Evolutionary conservation across 2,329 filamentous ascomycete species (phyloP).

Genomic region (Apiospora saccharicola): DNA sequence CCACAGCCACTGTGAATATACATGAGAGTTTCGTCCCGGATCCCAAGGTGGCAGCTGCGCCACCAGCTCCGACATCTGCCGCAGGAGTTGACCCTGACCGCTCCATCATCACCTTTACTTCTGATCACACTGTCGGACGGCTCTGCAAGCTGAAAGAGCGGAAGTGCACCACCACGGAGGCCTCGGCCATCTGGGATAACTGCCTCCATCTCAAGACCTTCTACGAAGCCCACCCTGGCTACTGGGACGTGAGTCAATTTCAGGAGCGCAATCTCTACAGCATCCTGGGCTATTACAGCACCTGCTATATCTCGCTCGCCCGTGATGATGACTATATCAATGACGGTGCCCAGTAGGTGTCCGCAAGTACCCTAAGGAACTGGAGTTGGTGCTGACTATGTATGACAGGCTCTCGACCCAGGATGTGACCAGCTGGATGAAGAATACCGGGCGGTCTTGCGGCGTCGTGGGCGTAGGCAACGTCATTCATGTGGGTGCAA

Average conservation of each 20-base stretch:
- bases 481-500: background rate
- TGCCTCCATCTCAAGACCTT: background rate
- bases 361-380: background rate
- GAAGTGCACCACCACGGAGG: background rate
- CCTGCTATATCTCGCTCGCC: background rate
- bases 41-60: background rate
- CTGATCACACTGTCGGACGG: background rate
- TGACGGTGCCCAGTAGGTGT: background rate
- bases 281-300: background rate
- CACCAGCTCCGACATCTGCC: background rate
- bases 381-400: background rate
- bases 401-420: background rate
- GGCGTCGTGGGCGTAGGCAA: background rate
- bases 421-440: background rate
- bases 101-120: background rate
- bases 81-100: background rate
- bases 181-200: background rate
- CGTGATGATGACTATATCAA: background rate
- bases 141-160: background rate
- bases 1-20: background rate
- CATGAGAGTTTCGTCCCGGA: constrained; percentile 2
- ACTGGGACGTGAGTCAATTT: background rate
- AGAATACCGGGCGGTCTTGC: background rate
- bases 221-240: background rate
- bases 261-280: background rate